Conservation (phyloP, 2,329 filamentous ascomycete genomes). For the Hypoxylon sp. region DNA sequence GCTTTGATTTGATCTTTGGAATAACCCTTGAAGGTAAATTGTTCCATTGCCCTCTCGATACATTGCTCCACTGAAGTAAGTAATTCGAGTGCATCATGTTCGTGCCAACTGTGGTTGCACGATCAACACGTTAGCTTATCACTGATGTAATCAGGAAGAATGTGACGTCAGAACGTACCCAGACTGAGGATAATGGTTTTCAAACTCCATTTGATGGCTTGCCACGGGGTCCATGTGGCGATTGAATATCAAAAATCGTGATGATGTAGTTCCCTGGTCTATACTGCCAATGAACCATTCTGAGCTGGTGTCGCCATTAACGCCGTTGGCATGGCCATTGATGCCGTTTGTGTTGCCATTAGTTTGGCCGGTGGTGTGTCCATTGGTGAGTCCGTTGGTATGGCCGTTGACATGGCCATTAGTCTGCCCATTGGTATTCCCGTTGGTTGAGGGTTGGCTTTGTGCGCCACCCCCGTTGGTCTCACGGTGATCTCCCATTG, state of each 20-base stretch:
- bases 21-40: constrained; percentile 79
- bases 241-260: constrained; percentile 92
- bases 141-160: constrained; percentile 12
- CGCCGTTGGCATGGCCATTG: constrained; percentile 20
- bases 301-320: constrained; percentile 50
- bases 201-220: constrained; percentile 88
- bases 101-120: constrained; percentile 77
- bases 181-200: constrained; percentile 85
- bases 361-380: constrained; percentile 17
- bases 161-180: constrained; percentile 70
- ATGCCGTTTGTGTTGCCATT: constrained; percentile 27
- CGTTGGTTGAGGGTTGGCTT: constrained; percentile 24
- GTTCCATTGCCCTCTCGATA: constrained; percentile 79
- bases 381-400: constrained; percentile 20
- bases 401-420: neutral
- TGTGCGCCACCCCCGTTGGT: constrained; percentile 44
- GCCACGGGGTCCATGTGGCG: constrained; percentile 81
- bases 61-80: constrained; percentile 81
- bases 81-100: constrained; percentile 85
- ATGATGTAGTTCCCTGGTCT: constrained; percentile 91
- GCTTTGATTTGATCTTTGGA: constrained; percentile 76
- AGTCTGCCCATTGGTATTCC: constrained; percentile 21
- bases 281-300: constrained; percentile 86
- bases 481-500: constrained; percentile 48
- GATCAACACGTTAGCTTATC: constrained; percentile 29